Conservation (phyloP, 345 rosid species). For the Pseudoturritis turrita region DNA sequence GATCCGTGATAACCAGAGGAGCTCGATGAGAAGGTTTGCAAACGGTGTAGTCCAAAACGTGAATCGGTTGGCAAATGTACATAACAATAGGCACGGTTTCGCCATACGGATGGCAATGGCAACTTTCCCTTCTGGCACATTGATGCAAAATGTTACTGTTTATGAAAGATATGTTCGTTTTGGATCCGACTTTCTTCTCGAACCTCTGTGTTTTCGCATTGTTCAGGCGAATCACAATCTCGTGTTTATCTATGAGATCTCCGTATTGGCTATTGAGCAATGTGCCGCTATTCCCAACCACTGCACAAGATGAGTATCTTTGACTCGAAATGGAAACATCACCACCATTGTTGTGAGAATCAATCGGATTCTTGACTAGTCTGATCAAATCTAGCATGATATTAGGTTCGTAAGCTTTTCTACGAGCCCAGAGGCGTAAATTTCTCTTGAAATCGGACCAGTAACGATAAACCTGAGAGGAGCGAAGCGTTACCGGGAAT, state of each 20-base stretch:
- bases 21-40: conserved; percentile 58
- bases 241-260: conserved; percentile 67
- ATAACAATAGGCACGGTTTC: conserved; percentile 54
- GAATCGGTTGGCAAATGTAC: conserved; percentile 86
- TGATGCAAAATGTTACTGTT: conserved; percentile 83
- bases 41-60: conserved; percentile 67
- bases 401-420: conserved; percentile 46
- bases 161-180: conserved; percentile 70
- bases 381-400: conserved; percentile 63
- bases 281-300: conserved; percentile 91
- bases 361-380: conserved; percentile 55
- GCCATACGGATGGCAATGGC: conserved; percentile 88
- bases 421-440: conserved; percentile 57
- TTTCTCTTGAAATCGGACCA: conserved; percentile 69
- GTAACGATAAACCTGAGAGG: conserved; percentile 58
- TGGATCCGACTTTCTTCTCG: conserved; percentile 61
- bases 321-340: conserved; percentile 25
- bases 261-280: conserved; percentile 56
- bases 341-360: conserved; percentile 34
- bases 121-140: conserved; percentile 59
- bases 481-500: conserved; percentile 40
- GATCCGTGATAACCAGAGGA: conserved; percentile 71
- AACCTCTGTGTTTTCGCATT: conserved; percentile 59
- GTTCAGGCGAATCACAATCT: conserved; percentile 79
- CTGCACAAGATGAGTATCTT: conserved; percentile 73